A percentile compares a stretch with the other conserved stretches of the same genome.
These are phyloP conservation scores for Mortierella sp. DNA, from an alignment of 371 early-diverging fungal genomes.

Conservation along the genomic window DNA sequence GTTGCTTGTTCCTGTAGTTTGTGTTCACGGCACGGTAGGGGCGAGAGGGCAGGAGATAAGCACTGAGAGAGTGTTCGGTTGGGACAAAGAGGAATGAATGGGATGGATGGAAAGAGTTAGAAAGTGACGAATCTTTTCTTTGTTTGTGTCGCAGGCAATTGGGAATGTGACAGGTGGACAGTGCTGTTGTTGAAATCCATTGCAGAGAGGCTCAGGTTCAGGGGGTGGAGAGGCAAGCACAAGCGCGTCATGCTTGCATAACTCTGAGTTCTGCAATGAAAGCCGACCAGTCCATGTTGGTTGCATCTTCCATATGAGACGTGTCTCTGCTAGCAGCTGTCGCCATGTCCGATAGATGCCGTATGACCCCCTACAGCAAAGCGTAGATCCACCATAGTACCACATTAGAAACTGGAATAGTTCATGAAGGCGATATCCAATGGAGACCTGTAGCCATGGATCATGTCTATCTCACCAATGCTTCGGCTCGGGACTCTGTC, in stretches of 20 bases:
- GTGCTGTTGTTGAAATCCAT: neutral
- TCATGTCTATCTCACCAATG: constrained; percentile 21
- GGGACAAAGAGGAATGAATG: constrained; percentile 1
- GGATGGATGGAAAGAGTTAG: constrained; percentile 3
- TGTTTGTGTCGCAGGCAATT: too few species aligned
- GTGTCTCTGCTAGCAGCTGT: neutral
- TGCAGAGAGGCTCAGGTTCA: too few species aligned
- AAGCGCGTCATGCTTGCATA: too few species aligned
- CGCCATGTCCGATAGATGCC: constrained; percentile 9
- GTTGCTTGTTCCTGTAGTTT: constrained; percentile 2
- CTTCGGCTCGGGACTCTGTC: constrained; percentile 15
- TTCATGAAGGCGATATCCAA: too few species aligned
- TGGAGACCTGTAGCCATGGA: too few species aligned
- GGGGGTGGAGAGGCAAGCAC: too few species aligned
- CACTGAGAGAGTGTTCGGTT: neutral
- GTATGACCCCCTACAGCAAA: constrained; percentile 15
- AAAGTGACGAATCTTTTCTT: neutral
- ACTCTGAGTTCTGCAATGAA: constrained; percentile 8
- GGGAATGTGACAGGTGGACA: too few species aligned
- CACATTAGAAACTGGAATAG: constrained; percentile 10
- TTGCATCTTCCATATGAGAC: neutral
- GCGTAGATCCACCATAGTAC: neutral
- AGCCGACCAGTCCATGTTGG: constrained; percentile 16
- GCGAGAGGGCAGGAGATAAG: neutral
- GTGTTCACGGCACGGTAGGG: too few species aligned